A percentile compares a stretch with the other conserved stretches of the same genome.
phyloP scores from a whole-genome alignment of 2,329 filamentous ascomycete species.

The Dactylellina parvicollis region DNA sequence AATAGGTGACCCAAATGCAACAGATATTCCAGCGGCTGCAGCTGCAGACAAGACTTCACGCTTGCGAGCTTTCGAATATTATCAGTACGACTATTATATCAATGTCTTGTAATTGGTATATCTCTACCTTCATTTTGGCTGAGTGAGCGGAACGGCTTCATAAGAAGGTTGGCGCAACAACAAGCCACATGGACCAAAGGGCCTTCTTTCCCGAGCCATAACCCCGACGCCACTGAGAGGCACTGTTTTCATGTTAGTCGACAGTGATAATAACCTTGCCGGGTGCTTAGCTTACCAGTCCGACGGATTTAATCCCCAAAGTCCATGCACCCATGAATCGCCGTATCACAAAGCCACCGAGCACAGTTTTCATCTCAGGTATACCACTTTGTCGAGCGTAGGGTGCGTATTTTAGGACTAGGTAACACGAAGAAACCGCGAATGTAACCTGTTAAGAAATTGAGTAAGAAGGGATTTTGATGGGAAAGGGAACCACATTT shows the following conservation, averaged over 20 bases:
- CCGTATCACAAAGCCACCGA: constrained; percentile 92
- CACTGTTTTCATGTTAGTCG: constrained; percentile 68
- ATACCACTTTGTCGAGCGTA: constrained; percentile 96
- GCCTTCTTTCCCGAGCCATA: constrained; percentile 97
- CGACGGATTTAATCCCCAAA: constrained; percentile 85
- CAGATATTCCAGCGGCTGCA: constrained; percentile 89
- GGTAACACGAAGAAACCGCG: constrained; percentile 77
- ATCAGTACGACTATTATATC: constrained; percentile 46
- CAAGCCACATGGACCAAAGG: constrained; percentile 95
- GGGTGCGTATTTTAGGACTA: constrained; percentile 84
- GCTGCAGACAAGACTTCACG: constrained; percentile 92
- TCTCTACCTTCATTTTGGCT: constrained; percentile 82
- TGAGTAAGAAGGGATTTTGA: neutral
- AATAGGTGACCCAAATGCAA: constrained; percentile 92
- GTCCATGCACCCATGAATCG: constrained; percentile 90
- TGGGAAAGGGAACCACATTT: neutral
- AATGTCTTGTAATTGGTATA: neutral
- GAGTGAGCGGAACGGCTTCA: constrained; percentile 84
- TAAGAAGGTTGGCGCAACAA: constrained; percentile 93
- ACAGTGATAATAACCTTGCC: neutral
- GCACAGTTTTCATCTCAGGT: constrained; percentile 94
- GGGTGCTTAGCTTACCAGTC: constrained; percentile 70
- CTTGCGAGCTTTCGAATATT: constrained; percentile 75
- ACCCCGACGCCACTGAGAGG: constrained; percentile 87
- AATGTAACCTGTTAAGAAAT: constrained; percentile 72